Base-by-base conservation (phyloP, 352 stramenopile species). In the Pythium sp. region DNA sequence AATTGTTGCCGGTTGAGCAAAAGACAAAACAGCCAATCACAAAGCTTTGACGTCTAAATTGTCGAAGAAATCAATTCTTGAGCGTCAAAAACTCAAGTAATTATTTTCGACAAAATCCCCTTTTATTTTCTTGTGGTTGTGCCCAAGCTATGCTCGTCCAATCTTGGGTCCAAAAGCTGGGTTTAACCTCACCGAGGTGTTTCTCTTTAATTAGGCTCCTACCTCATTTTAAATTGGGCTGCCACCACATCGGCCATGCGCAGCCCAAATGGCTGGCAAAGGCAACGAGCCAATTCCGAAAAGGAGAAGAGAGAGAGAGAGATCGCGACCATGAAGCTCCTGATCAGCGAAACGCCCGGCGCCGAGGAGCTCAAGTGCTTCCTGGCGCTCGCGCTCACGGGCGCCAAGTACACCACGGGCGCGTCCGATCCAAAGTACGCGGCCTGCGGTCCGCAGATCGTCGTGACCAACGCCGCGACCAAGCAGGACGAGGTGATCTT, bases 351-450 rank as follows among this genome's bases (percentile, higher is more conserved):
- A 61, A 75, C 77, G 65, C 78, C 77, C 14, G 76, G 82, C 69
- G 65, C 79, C 65, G 85, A 91, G 68, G 87, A 92, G 76, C 82
- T 92, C 77, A 95, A 95, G 74, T 95, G 87, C 71, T 90, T 93
- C 72, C 68, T 92, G 63, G 73, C 81, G 49, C 67, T 93, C 55
- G 79, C 81, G 7, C 61, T 79, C 56, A 89, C 82, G 3, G 67
- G 67, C 58, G 72, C 78, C 18, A 56, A 65, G 18, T 93, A 87
- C 70, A 64, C 77, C 11, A 76, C 92, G 18, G 84, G 75, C 24
- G n/a, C 65, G 24, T 79, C 77, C 11, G 79, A 90, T 72, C 78
- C 81, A 54, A 89, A 84, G 71, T 86, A 87, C 68, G 72, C 74
- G 55, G 80, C 72, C 60, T 87, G 73, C 64, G 79, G 83, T 24